Evolutionary conservation across 129 eudicot species (phyloP).

Genomic region (Logfia minima): DNA sequence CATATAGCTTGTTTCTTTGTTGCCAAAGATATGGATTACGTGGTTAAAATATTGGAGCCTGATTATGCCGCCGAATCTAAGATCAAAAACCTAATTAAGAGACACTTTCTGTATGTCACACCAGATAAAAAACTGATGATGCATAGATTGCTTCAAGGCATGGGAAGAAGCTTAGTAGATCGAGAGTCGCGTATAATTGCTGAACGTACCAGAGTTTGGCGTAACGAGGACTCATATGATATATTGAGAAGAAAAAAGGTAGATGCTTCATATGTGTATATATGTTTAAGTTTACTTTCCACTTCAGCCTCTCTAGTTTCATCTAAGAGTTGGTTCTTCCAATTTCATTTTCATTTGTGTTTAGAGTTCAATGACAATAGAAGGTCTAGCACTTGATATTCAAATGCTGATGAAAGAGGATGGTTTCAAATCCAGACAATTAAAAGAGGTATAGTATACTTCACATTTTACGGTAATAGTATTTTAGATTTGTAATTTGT

Average conservation of each 20-base stretch:
- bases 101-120: conserved; percentile 20
- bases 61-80: conserved; percentile 22
- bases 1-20: conserved; percentile 45
- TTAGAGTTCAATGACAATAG: conserved; percentile 18
- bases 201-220: conserved; percentile 36
- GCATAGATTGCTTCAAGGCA: conserved; percentile 31
- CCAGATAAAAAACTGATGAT: conserved; percentile 30
- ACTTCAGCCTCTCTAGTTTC: neutral
- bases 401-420: conserved; percentile 5
- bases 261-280: neutral
- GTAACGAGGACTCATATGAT: conserved; percentile 16
- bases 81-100: conserved; percentile 6
- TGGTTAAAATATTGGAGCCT: conserved; percentile 24
- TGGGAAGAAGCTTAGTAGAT: conserved; percentile 29
- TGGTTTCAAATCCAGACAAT: neutral
- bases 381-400: conserved; percentile 34
- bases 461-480: neutral
- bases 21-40: conserved; percentile 20
- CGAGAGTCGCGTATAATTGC: conserved; percentile 19
- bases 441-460: neutral
- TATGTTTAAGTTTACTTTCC: neutral
- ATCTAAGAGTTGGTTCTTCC: neutral
- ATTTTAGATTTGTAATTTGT: neutral
- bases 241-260: conserved; percentile 17
- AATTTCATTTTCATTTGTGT: too few relatives aligned